These are phyloP conservation scores for Arbutus unedo DNA, from an alignment of 148 eudicot genomes.

Conservation along the genomic window DNA sequence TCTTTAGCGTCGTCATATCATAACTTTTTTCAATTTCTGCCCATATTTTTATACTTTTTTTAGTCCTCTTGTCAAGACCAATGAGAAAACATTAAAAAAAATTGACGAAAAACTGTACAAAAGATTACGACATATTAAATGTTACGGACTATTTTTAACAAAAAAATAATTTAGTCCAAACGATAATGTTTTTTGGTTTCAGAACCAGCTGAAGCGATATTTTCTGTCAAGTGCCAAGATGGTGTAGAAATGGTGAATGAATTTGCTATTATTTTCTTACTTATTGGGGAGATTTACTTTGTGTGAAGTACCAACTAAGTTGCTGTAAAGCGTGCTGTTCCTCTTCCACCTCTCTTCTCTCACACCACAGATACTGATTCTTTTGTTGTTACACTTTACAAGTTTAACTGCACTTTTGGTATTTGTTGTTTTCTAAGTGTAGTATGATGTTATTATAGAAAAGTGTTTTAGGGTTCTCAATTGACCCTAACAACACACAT, in stretches of 20 bases:
- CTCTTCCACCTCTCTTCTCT: background rate
- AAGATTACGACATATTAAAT: too few relatives aligned
- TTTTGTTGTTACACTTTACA: constrained; percentile 9
- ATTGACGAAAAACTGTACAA: too few relatives aligned
- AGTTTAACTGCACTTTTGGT: background rate
- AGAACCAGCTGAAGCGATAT: background rate
- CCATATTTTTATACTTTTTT: too few relatives aligned
- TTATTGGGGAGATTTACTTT: background rate
- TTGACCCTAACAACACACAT: too few relatives aligned
- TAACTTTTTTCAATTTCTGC: too few relatives aligned
- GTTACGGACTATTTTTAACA: too few relatives aligned
- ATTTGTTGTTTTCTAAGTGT: constrained; percentile 9
- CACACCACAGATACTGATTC: background rate
- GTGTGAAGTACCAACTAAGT: background rate
- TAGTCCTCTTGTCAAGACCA: too few relatives aligned
- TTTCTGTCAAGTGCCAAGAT: background rate
- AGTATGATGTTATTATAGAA: background rate
- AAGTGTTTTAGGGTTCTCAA: too few relatives aligned
- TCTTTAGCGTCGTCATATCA: too few relatives aligned
- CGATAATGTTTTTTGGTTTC: background rate
- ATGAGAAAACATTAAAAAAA: too few relatives aligned
- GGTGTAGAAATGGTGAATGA: background rate
- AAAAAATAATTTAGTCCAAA: too few relatives aligned
- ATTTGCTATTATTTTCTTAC: background rate
- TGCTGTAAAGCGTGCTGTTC: background rate